Evolutionary conservation across 164 flowering plant species (phyloP), one percentile per base, ranked within the genome.

Genomic region (Brasenia schreberi): DNA sequence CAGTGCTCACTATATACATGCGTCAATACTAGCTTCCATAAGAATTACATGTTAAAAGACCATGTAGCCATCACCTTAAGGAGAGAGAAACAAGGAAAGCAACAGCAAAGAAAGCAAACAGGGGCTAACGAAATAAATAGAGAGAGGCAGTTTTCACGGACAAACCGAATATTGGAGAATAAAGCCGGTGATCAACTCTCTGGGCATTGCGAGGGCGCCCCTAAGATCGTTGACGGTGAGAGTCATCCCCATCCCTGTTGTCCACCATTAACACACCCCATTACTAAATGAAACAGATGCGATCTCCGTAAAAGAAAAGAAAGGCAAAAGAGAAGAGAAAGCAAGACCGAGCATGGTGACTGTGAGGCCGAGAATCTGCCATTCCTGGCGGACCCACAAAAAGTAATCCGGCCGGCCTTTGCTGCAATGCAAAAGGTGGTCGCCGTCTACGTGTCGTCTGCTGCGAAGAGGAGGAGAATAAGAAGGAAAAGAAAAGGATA

Each of bases 201-300:
- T 87, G 7, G 94, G 96, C 98, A 93, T 88, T 16, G 92, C 77
- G 45, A 88, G 68, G 27, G 98, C 96, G 5, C 79, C 88, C 0
- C 86, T 74, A 65, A 90, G 89, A 77, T 92, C 98, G 69, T 92
- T 88, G 42, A 92, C 68, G 42, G 92, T 90, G 23, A 93, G 82
- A 43, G 96, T 90, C 96, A 88, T 90, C 17, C 95, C 98, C 96
- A 92, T 88, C 17, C 95, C 73, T 70, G 56, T 49, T 4, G 56
- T 49, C 56, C 56, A 49, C 56, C 56, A 33, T 33, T 33, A 33
- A 49, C 56, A 49, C 12, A 49, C 12, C 16, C 56, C 56, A 49
- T 49, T 49, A 9, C 56, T 49, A 1, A 49, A 49, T 14, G 16
- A 9, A 49, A 33, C 39, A 33, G 39, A 33, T 33, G 56, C 56